A percentile compares a stretch with the other conserved stretches of the same genome.
phyloP scores from a whole-genome alignment of 768 basidiomycete genomes.

The Paxillus involutus region DNA sequence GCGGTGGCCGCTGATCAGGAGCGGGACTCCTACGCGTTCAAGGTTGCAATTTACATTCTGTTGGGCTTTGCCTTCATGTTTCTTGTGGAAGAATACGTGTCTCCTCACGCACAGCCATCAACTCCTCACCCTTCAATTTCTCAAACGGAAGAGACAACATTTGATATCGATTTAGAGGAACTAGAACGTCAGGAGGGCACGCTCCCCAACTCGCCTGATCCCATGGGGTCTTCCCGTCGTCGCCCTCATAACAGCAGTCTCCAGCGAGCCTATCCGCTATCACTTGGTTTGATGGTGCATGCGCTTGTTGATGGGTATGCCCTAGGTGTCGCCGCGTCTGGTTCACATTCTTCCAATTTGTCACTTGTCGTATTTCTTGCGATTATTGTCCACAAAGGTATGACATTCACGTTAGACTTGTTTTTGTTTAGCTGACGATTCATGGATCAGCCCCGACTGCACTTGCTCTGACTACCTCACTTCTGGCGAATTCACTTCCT shows the following conservation, averaged over 20 bases:
- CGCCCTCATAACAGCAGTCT: constrained; percentile 23
- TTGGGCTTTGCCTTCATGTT: constrained; percentile 60
- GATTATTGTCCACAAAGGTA: constrained; percentile 88
- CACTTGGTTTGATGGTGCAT: constrained; percentile 85
- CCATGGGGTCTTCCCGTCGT: constrained; percentile 12
- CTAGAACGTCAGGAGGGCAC: constrained; percentile 45
- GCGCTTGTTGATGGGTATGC: constrained; percentile 91
- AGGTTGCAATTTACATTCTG: constrained; percentile 64
- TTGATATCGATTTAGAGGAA: constrained; percentile 65
- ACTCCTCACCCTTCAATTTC: constrained; percentile 11
- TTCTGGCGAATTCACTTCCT: constrained; percentile 75
- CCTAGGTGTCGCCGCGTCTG: constrained; percentile 73
- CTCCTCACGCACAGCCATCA: constrained; percentile 47
- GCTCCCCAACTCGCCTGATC: not conserved
- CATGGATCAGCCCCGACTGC: constrained; percentile 75
- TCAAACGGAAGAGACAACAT: constrained; percentile 29
- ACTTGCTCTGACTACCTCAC: constrained; percentile 81
- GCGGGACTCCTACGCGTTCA: constrained; percentile 44
- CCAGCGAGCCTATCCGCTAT: constrained; percentile 63
- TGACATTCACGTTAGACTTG: not conserved
- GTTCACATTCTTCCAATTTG: constrained; percentile 43
- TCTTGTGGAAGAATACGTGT: constrained; percentile 61
- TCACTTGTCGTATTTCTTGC: constrained; percentile 90
- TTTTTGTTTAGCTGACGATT: constrained; percentile 8
- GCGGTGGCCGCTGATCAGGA: constrained; percentile 39